A percentile compares a stretch with the other conserved stretches of the same genome.
Evolutionary conservation across 208 protist species (phyloP).

Genomic region (Wallacemonas rigidus): DNA sequence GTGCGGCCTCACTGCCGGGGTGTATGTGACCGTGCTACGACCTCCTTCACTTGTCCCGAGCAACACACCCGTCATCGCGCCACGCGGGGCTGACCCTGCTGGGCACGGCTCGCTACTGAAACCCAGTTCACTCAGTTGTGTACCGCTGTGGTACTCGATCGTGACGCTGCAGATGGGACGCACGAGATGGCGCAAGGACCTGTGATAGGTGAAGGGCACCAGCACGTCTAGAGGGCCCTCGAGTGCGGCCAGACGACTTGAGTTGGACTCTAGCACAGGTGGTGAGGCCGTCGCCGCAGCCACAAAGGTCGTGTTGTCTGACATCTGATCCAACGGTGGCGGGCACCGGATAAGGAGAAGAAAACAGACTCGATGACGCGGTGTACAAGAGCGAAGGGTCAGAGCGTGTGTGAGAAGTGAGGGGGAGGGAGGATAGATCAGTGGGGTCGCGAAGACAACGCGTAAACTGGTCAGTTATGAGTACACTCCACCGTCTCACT

Average conservation of each 20-base stretch:
- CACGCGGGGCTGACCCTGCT: neutral
- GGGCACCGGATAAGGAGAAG: too few relatives aligned
- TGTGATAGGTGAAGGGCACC: constrained; percentile 30
- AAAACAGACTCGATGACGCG: too few relatives aligned
- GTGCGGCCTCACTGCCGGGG: constrained; percentile 23
- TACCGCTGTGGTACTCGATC: constrained; percentile 21
- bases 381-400: too few relatives aligned
- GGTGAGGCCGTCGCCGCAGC: constrained; percentile 5
- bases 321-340: neutral
- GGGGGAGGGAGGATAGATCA: too few relatives aligned
- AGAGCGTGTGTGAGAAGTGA: too few relatives aligned
- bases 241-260: neutral
- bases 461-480: too few relatives aligned
- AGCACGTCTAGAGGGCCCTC: constrained; percentile 25
- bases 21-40: constrained; percentile 3
- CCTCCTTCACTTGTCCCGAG: neutral
- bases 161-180: constrained; percentile 12
- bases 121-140: neutral
- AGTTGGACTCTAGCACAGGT: neutral
- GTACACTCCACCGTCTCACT: too few relatives aligned
- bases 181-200: constrained; percentile 14
- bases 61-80: too few relatives aligned
- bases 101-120: neutral
- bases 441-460: too few relatives aligned
- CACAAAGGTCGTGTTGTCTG: constrained; percentile 2